Evolutionary conservation across 2,329 filamentous ascomycete genomes (phyloP).

Genomic region (Juglanconis juglandina): DNA sequence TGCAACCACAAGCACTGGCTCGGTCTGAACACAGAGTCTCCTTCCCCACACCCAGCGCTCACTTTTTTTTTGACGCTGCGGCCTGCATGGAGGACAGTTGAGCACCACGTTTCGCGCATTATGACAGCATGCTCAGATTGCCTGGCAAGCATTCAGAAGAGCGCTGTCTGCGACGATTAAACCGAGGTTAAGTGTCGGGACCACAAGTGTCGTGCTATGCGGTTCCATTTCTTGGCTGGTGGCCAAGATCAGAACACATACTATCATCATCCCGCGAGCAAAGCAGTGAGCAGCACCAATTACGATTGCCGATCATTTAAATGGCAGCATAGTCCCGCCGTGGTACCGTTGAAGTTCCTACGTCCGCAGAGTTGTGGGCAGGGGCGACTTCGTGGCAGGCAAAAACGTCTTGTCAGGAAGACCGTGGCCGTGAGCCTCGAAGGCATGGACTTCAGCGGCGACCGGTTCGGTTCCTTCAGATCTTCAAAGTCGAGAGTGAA

Average conservation of each 20-base stretch:
- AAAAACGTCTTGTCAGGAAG: background rate
- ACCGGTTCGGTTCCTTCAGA: background rate
- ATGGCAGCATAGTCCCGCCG: background rate
- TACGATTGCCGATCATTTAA: constrained; percentile 5
- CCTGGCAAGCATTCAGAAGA: constrained; percentile 51
- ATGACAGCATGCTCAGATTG: constrained; percentile 37
- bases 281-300: constrained; percentile 47
- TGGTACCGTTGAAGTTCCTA: background rate
- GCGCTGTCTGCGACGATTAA: constrained; percentile 19
- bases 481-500: background rate
- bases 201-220: constrained; percentile 16
- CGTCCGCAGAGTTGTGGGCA: background rate
- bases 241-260: constrained; percentile 29
- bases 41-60: constrained; percentile 34
- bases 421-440: background rate
- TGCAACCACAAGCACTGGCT: constrained; percentile 15
- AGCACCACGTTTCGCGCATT: constrained; percentile 53
- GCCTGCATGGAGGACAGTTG: constrained; percentile 45
- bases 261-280: constrained; percentile 39
- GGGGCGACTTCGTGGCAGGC: background rate
- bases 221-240: constrained; percentile 22
- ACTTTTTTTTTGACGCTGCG: constrained; percentile 3
- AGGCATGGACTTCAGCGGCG: background rate
- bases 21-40: constrained; percentile 31
- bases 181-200: constrained; percentile 24